Base-by-base conservation (phyloP, 495 filamentous ascomycete species). In the Trichoderma asperelloides region DNA sequence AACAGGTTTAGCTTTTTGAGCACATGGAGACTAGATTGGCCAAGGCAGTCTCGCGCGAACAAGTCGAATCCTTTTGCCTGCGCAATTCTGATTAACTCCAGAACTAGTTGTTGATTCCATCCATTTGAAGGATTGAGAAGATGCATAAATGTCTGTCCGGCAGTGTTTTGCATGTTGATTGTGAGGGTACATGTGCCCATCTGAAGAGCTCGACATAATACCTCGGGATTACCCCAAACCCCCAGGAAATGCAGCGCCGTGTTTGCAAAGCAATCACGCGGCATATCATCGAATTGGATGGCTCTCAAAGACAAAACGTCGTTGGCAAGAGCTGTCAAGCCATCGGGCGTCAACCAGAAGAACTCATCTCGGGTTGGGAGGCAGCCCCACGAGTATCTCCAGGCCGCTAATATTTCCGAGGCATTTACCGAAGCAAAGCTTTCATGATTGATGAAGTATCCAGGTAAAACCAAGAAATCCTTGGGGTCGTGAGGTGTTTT, bases 121-220 rank as follows among this genome's bases (percentile, higher is more conserved):
- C 40, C 2, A 76, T 18, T 8, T 73, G 64, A 81, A 78, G 76
- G 77, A 79, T 65, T 72, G 16, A 84, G 71, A 21, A 81, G 72
- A 62, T 84, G 81, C 15, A 84, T 75, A 57, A 82, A 84, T 1
- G 78, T 82, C 68, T 84, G 81, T 11, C 75, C 75, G 16, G 76
- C 80, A 8, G 72, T 75, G 69, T 84, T 83, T 11, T 65, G 70
- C 6, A 66, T 68, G 13, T 63, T 12, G 33, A 75, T 64, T 5
- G 65, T 21, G 2, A 6, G 18, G 5, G 72, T 43, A 13, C 66
- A 65, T 3, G 0, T 8, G 64, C 73, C 70, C 2, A 63, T 64
- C 16, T 76, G 70, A 21, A 80, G 67, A 45, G 71, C 55, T n/a
- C 37, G 25, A 15, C 78, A 47, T 23, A 80, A 73, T 3, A 60